Percentiles rank a stretch among this genome's conserved stretches.
phyloP scores from a whole-genome alignment of 768 basidiomycete species.

The Hydnum rufescens region DNA sequence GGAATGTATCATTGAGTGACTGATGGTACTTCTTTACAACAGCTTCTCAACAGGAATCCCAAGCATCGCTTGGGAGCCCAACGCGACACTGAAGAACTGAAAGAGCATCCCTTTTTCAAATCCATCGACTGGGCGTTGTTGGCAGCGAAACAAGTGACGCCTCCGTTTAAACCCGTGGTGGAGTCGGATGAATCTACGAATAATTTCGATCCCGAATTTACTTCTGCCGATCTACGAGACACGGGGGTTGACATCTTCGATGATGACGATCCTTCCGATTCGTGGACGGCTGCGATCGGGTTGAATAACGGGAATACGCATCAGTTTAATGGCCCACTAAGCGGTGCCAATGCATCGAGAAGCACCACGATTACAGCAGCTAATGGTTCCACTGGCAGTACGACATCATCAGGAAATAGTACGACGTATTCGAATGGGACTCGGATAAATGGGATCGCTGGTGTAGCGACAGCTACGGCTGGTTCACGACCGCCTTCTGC shows the following conservation, averaged over 20 bases:
- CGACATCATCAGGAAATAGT: conserved; percentile 8
- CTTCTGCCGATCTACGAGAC: conserved; percentile 69
- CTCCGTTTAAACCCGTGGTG: conserved; percentile 94
- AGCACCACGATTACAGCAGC: conserved; percentile 20
- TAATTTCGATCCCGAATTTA: conserved; percentile 98
- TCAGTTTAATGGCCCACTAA: conserved; percentile 47
- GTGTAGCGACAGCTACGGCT: conserved; percentile 32
- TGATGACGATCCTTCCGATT: conserved; percentile 34
- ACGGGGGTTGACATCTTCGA: conserved; percentile 28
- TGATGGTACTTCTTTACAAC: conserved; percentile 6
- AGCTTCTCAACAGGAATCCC: conserved; percentile 98
- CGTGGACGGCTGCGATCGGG: conserved; percentile 23
- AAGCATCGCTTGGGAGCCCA: conserved; percentile 85
- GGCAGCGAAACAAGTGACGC: conserved; percentile 71
- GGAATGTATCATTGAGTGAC: background rate
- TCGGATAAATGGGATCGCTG: conserved; percentile 23
- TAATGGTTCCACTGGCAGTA: conserved; percentile 14
- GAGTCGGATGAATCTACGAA: conserved; percentile 96
- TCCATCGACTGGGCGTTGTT: conserved; percentile 83
- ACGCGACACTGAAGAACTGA: conserved; percentile 82
- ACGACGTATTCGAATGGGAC: background rate
- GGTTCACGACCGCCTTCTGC: too few relatives aligned
- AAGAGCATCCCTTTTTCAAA: conserved; percentile 88
- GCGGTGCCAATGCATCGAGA: conserved; percentile 43
- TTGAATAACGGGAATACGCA: conserved; percentile 22